phyloP scores from a whole-genome alignment of 2,329 filamentous ascomycete genomes.

The Ceratocystis lukuohia region DNA sequence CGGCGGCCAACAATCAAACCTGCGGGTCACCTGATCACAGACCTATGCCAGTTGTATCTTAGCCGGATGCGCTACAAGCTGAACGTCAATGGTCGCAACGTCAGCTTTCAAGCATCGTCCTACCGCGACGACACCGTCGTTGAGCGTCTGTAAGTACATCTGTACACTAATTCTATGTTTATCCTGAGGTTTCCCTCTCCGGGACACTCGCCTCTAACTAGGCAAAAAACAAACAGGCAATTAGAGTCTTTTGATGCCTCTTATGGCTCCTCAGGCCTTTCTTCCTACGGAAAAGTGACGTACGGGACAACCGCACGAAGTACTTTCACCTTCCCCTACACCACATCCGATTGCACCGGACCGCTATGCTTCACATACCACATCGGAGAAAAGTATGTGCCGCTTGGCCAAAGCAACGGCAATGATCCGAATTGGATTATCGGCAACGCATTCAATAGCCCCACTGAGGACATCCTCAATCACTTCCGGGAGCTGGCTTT shows the following conservation, averaged over 20 bases:
- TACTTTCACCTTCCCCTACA: not conserved
- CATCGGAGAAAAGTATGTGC: not conserved
- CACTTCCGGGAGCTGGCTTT: not conserved
- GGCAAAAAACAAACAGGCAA: not conserved
- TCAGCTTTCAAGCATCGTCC: not conserved
- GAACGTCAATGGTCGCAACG: not conserved
- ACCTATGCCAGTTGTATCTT: not conserved
- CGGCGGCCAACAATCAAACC: not conserved
- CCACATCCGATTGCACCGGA: not conserved
- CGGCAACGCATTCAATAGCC: not conserved
- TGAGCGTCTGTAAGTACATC: not conserved
- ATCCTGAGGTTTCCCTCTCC: not conserved
- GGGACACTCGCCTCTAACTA: not conserved
- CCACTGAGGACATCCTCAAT: not conserved
- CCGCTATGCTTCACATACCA: not conserved
- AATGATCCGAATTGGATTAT: not conserved
- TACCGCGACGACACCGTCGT: not conserved
- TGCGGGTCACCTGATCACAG: not conserved
- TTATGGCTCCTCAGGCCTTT: not conserved
- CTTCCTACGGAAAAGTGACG: not conserved
- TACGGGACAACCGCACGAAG: not conserved
- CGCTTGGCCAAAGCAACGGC: not conserved
- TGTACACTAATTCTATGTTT: not conserved
- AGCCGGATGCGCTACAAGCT: not conserved
- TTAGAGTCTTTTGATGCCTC: not conserved